Evolutionary conservation across 2,329 filamentous ascomycete genomes (phyloP).

Genomic region (Raffaelea deltoideospora): DNA sequence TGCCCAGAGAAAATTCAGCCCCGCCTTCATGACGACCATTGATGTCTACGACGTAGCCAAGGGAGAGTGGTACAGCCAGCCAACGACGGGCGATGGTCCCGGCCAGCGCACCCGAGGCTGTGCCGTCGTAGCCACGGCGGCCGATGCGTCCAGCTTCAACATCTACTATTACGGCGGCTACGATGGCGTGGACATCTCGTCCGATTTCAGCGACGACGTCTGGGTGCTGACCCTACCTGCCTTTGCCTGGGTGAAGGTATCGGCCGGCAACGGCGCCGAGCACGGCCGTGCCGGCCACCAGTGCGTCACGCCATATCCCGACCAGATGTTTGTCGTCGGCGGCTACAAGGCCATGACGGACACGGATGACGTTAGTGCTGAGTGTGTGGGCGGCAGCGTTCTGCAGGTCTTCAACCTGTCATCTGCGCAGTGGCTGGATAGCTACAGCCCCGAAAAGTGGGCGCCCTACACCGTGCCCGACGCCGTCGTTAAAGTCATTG

Average conservation of each 20-base stretch:
- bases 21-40: conserved; percentile 54
- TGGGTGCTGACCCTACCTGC: conserved; percentile 70
- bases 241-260: conserved; percentile 58
- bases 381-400: conserved; percentile 36
- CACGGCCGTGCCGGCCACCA: conserved; percentile 57
- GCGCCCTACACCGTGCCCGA: conserved; percentile 55
- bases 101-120: conserved; percentile 50
- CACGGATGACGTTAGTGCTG: neutral
- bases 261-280: conserved; percentile 23
- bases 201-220: conserved; percentile 46
- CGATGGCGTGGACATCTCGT: conserved; percentile 27
- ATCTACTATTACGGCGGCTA: conserved; percentile 79
- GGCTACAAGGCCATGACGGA: conserved; percentile 35
- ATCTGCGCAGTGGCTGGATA: conserved; percentile 50
- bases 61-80: conserved; percentile 59
- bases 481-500: conserved; percentile 48
- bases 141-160: conserved; percentile 61
- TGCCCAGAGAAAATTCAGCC: conserved; percentile 44
- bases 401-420: conserved; percentile 61
- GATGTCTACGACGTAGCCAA: conserved; percentile 65
- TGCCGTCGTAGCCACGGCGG: conserved; percentile 56
- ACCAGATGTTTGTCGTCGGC: conserved; percentile 67
- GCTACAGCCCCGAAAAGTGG: conserved; percentile 50
- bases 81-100: conserved; percentile 47
- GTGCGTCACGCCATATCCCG: conserved; percentile 61